Evolutionary conservation across 2,329 filamentous ascomycete genomes (phyloP).

Genomic region (Diaporthe sp.): DNA sequence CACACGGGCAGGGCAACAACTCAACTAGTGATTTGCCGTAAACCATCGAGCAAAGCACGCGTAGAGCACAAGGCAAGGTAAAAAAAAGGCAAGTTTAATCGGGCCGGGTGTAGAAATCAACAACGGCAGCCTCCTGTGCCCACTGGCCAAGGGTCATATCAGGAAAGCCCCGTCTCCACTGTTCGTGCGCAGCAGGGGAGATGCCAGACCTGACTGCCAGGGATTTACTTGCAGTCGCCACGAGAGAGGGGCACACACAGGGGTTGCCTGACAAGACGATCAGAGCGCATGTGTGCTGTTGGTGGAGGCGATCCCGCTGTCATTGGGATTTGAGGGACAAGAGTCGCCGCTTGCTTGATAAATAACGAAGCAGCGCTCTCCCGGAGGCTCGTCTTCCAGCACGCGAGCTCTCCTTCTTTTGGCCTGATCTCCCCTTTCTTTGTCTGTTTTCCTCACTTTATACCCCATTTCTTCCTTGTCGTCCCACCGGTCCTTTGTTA

Average conservation of each 20-base stretch:
- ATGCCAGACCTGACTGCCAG: slow-evolving; percentile 5
- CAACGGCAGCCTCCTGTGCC: slow-evolving; percentile 5
- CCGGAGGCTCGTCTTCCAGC: neutral
- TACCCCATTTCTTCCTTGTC: slow-evolving; percentile 6
- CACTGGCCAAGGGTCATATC: slow-evolving; percentile 19
- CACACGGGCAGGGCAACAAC: neutral
- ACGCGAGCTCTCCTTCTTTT: slow-evolving; percentile 4
- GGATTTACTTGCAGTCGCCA: slow-evolving; percentile 20
- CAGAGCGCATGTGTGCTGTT: neutral
- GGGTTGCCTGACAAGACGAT: slow-evolving; percentile 2
- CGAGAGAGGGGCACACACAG: slow-evolving; percentile 15
- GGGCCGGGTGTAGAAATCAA: slow-evolving; percentile 18
- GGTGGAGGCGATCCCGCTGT: slow-evolving; percentile 4
- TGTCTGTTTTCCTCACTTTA: slow-evolving; percentile 7
- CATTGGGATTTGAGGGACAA: slow-evolving; percentile 4
- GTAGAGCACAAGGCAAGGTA: neutral
- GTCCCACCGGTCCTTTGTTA: neutral
- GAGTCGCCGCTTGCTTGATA: slow-evolving; percentile 23
- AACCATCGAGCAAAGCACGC: neutral
- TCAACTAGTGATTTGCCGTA: neutral
- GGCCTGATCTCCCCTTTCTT: slow-evolving; percentile 3
- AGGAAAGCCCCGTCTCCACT: slow-evolving; percentile 30
- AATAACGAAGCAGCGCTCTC: slow-evolving; percentile 12
- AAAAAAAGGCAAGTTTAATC: neutral
- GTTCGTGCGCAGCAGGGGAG: slow-evolving; percentile 29